Evolutionary conservation across 345 rosid genomes (phyloP).

Genomic region (Sonneratia caseolaris): DNA sequence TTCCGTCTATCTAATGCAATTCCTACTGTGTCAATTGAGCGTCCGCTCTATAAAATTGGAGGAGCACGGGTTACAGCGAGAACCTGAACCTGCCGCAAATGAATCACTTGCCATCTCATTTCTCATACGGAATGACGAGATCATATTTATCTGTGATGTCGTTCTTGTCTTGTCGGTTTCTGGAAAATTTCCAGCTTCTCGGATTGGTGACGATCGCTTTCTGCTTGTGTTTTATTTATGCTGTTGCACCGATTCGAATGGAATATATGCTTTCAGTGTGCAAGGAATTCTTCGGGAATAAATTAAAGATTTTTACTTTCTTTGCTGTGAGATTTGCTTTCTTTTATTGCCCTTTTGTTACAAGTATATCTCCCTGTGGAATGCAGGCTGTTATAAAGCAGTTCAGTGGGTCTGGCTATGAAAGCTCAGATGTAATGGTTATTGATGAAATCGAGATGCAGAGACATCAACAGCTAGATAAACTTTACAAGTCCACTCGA

Average conservation of each 20-base stretch:
- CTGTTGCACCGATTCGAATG: not conserved
- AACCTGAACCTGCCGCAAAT: not conserved
- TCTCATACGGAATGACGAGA: not conserved
- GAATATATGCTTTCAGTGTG: not conserved
- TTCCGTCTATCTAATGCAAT: not conserved
- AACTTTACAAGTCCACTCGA: conserved; percentile 75
- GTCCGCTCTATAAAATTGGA: not conserved
- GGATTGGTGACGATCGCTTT: not conserved
- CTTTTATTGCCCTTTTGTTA: not conserved
- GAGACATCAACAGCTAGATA: conserved; percentile 88
- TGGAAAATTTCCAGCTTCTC: not conserved
- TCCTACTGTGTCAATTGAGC: not conserved
- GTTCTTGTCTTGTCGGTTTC: not conserved
- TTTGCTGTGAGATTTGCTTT: not conserved
- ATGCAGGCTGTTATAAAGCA: conserved; percentile 95
- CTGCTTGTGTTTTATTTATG: not conserved
- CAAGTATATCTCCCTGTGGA: conserved; percentile 5
- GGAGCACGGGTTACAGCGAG: not conserved
- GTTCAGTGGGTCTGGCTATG: conserved; percentile 78
- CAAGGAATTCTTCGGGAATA: not conserved
- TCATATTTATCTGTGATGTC: not conserved
- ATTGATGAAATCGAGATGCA: conserved; percentile 92
- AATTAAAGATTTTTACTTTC: not conserved
- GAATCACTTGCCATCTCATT: not conserved
- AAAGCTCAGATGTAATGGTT: conserved; percentile 76